Base-by-base conservation (phyloP, 768 basidiomycete species). In the Harrya chromipes region DNA sequence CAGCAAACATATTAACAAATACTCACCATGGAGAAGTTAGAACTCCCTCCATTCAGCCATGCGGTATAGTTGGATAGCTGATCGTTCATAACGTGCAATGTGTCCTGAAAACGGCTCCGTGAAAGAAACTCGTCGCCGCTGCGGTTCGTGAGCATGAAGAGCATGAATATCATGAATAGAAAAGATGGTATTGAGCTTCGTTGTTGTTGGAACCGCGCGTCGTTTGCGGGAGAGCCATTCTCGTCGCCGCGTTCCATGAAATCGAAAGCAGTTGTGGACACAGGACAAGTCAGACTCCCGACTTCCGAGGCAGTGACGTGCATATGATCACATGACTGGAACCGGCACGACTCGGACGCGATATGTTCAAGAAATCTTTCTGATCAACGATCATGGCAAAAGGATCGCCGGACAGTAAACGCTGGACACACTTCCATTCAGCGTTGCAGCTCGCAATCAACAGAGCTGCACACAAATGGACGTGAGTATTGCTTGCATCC, bases 81-180 rank as follows among this genome's bases (percentile, higher is more conserved):
- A 59, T 79, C 72, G 27, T 74, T 74, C 51, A 90, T 65, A 7
- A 74, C 74, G 26, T 74, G 70, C 5, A 91, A 61, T n/a, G 81
- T 72, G 53, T 88, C 80, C 61, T 85, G 75, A 63, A 85, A 87
- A 49, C 82, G 81, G 57, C 78, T 80, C 50, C 81, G 73, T 14
- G 79, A 76, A 5, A 82, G 69, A 50, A 79, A 80, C 60, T 87
- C 85, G 58, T 88, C 87, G 7, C 79, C 77, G 52, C 77, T 83
- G 52, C 85, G 83, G 57, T 83, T 89, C 40, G 84, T 87, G 66
- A 91, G 79, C 80, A 91, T 76, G 68, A 86, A 90, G 23, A 91
- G 72, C 62, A 90, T 74, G 50, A 91, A 79, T 56, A 75, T 78
- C 47, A 90, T 73, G 71, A 92, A 82, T 31, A 91, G 73, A 56